These are phyloP conservation scores for Periconia digitata DNA, from an alignment of 2,329 filamentous ascomycete genomes.

Conservation along the genomic window DNA sequence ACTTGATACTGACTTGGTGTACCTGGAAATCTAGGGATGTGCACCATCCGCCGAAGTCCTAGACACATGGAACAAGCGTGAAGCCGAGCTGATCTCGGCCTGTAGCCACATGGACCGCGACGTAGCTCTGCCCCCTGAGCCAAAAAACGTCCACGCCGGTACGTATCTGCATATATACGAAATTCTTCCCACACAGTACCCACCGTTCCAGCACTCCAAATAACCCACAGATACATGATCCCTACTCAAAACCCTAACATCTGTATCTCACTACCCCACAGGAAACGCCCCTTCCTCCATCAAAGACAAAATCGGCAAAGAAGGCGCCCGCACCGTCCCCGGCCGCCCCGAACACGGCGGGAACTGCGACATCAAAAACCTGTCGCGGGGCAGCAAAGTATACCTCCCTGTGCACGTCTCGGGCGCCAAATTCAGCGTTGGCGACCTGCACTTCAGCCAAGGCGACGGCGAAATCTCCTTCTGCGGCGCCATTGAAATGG, in stretches of 20 bases:
- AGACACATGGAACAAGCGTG: constrained; percentile 79
- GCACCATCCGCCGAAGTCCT: constrained; percentile 79
- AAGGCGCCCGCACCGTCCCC: constrained; percentile 84
- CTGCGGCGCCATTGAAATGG: constrained; percentile 83
- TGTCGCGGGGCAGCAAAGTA: too few species aligned
- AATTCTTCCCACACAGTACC: too few species aligned
- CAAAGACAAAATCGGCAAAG: constrained; percentile 68
- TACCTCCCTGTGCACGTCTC: constrained; percentile 85
- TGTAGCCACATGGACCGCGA: constrained; percentile 65
- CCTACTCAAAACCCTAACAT: too few species aligned
- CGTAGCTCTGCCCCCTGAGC: constrained; percentile 77
- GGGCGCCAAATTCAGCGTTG: constrained; percentile 87
- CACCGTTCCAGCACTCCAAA: too few species aligned
- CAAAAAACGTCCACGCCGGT: constrained; percentile 75
- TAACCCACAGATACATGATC: too few species aligned
- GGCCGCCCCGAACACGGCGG: constrained; percentile 84
- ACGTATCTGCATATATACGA: too few species aligned
- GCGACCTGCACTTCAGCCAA: constrained; percentile 36
- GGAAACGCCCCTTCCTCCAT: constrained; percentile 56
- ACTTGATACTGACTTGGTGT: constrained; percentile 87
- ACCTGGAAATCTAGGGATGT: constrained; percentile 88
- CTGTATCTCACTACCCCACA: too few species aligned
- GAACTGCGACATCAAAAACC: constrained; percentile 91
- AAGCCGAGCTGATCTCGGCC: constrained; percentile 74
- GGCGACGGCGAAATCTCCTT: constrained; percentile 72